Conservation (phyloP, 1,284 basidiomycete species). For the Trichosporon asahii region DNA sequence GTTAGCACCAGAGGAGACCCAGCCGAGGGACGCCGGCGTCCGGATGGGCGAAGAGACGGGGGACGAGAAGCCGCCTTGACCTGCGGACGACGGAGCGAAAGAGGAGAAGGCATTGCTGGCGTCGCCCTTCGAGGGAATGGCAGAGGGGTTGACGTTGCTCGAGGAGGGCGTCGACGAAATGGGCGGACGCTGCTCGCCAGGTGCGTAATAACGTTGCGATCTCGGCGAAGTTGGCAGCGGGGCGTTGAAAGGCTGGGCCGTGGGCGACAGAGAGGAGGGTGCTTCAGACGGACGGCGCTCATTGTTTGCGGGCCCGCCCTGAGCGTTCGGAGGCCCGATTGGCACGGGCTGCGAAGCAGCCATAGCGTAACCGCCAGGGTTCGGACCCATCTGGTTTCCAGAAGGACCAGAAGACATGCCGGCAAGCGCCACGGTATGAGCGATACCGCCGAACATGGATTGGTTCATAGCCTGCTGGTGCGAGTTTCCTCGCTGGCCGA, state of each 20-base stretch:
- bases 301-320: background rate
- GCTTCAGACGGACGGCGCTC: slow-evolving; percentile 18
- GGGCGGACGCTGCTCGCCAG: slow-evolving; percentile 1
- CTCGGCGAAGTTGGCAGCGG: slow-evolving; percentile 40
- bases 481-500: slow-evolving; percentile 58
- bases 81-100: slow-evolving; percentile 18
- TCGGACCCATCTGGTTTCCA: slow-evolving; percentile 14
- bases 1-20: slow-evolving; percentile 30
- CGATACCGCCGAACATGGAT: slow-evolving; percentile 43
- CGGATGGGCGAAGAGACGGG: slow-evolving; percentile 43
- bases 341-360: slow-evolving; percentile 21
- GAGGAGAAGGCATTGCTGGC: slow-evolving; percentile 17
- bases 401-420: slow-evolving; percentile 34
- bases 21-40: slow-evolving; percentile 39
- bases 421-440: slow-evolving; percentile 46
- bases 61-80: slow-evolving; percentile 28
- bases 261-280: slow-evolving; percentile 42
- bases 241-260: slow-evolving; percentile 45
- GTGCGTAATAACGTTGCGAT: slow-evolving; percentile 34
- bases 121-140: slow-evolving; percentile 12
- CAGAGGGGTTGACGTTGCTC: background rate
- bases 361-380: slow-evolving; percentile 13
- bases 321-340: slow-evolving; percentile 17
- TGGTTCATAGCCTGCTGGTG: slow-evolving; percentile 38
- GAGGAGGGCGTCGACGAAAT: slow-evolving; percentile 8